Evolutionary conservation across 148 eudicot species (phyloP).

Genomic region (Talinum fruticosum): DNA sequence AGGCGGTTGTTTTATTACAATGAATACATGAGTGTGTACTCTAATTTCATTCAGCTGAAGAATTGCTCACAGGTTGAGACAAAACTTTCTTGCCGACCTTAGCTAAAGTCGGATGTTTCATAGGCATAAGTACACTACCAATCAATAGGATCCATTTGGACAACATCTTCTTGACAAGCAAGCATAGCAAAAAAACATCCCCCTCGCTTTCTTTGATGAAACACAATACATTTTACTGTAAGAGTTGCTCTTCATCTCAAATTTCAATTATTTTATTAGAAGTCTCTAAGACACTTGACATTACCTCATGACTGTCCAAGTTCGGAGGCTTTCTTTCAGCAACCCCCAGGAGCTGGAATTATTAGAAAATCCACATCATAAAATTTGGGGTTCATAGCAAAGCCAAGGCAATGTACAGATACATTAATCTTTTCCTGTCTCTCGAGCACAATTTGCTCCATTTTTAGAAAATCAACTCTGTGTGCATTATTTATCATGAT

Average conservation of each 20-base stretch:
- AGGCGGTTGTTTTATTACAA: background rate
- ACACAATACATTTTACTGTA: background rate
- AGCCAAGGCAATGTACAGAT: background rate
- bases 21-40: slow-evolving; percentile 21
- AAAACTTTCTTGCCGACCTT: slow-evolving; percentile 7
- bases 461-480: background rate
- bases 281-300: background rate
- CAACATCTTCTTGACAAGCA: slow-evolving; percentile 10
- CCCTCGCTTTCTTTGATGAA: background rate
- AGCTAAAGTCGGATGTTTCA: slow-evolving; percentile 15
- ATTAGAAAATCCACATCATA: slow-evolving; percentile 4
- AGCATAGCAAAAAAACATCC: background rate
- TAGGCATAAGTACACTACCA: slow-evolving; percentile 13
- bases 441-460: slow-evolving; percentile 5
- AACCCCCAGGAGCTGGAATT: slow-evolving; percentile 3
- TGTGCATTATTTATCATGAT: background rate
- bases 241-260: slow-evolving; percentile 3
- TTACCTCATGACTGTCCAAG: background rate
- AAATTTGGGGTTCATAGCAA: slow-evolving; percentile 8
- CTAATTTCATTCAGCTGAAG: slow-evolving; percentile 14
- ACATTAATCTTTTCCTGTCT: slow-evolving; percentile 24
- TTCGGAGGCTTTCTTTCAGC: slow-evolving; percentile 9
- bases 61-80: slow-evolving; percentile 17
- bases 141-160: background rate
- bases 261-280: too few species aligned